A percentile compares a stretch with the other conserved stretches of the same genome.
Evolutionary conservation across 164 flowering plant species (phyloP).

Genomic region (Dillenia turbinata): DNA sequence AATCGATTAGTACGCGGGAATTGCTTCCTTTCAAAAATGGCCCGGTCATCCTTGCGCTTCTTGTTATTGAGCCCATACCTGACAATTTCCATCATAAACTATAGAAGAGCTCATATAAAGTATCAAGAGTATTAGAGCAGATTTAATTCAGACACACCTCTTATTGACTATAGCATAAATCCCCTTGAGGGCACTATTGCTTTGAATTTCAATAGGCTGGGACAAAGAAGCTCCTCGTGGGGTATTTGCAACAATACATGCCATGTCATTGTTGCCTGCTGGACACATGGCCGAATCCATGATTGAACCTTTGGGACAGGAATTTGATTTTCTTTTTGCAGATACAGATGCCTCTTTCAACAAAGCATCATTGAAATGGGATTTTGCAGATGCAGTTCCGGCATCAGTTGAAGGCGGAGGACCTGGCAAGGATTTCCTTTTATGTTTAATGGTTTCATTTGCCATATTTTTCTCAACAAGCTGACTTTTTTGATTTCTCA

Average conservation of each 20-base stretch:
- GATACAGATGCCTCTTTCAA: constrained; percentile 9
- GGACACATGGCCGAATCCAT: background rate
- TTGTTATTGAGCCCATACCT: constrained; percentile 16
- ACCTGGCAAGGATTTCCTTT: constrained; percentile 2
- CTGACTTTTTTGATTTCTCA: constrained; percentile 2
- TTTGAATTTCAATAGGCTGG: constrained; percentile 1
- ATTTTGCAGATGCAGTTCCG: background rate
- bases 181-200: constrained; percentile 12
- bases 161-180: constrained; percentile 8
- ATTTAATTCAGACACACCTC: constrained; percentile 5
- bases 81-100: background rate
- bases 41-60: constrained; percentile 10
- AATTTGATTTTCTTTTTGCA: constrained; percentile 8
- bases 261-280: constrained; percentile 4
- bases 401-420: constrained; percentile 5
- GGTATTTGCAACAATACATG: background rate
- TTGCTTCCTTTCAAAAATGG: constrained; percentile 3
- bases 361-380: background rate
- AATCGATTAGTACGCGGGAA: background rate
- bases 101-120: background rate
- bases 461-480: constrained; percentile 1
- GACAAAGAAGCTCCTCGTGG: background rate
- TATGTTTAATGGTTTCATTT: background rate
- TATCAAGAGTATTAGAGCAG: background rate
- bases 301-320: constrained; percentile 5